A percentile compares a stretch with the other conserved stretches of the same genome.
Evolutionary conservation across 208 protist genomes (phyloP).

Genomic region (Trypanosomatidae sp.): DNA sequence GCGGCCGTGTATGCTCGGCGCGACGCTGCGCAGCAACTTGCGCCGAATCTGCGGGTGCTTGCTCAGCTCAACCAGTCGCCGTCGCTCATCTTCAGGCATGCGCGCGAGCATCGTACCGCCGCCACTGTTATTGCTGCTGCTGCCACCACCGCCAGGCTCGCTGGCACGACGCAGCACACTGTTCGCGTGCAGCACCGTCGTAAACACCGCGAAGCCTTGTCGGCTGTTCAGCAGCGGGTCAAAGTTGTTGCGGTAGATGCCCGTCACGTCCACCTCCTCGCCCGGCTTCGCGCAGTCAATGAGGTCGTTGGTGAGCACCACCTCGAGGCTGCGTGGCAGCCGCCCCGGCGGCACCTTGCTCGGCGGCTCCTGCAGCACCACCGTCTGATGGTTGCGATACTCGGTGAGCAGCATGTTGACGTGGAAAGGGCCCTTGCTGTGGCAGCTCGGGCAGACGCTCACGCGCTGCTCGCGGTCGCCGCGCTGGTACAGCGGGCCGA

Average conservation of each 20-base stretch:
- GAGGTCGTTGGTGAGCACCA: constrained; percentile 96
- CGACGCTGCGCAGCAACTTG: constrained; percentile 95
- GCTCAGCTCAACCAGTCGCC: constrained; percentile 82
- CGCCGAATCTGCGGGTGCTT: constrained; percentile 76
- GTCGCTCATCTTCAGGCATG: constrained; percentile 82
- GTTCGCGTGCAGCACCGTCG: constrained; percentile 97
- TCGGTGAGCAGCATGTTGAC: constrained; percentile 95
- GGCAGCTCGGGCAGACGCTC: constrained; percentile 84
- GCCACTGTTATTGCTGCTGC: no score
- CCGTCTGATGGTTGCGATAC: constrained; percentile 99
- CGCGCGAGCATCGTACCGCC: no score
- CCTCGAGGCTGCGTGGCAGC: constrained; percentile 96
- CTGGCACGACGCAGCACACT: constrained; percentile 88
- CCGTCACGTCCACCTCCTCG: constrained; percentile 96
- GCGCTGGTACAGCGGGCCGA: constrained; percentile 87
- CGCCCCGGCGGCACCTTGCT: constrained; percentile 96
- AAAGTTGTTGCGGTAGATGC: constrained; percentile 98
- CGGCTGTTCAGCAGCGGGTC: constrained; percentile 94
- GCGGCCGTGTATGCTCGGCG: constrained; percentile 99
- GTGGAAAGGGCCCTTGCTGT: constrained; percentile 91
- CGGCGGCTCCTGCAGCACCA: constrained; percentile 97
- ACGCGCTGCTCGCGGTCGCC: constrained; percentile 80
- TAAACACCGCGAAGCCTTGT: constrained; percentile 99
- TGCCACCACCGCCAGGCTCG: constrained; percentile 50
- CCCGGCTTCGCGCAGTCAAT: constrained; percentile 97